Conservation (phyloP, 1,139 yeast genomes). For the Taphrina flavorubra region DNA sequence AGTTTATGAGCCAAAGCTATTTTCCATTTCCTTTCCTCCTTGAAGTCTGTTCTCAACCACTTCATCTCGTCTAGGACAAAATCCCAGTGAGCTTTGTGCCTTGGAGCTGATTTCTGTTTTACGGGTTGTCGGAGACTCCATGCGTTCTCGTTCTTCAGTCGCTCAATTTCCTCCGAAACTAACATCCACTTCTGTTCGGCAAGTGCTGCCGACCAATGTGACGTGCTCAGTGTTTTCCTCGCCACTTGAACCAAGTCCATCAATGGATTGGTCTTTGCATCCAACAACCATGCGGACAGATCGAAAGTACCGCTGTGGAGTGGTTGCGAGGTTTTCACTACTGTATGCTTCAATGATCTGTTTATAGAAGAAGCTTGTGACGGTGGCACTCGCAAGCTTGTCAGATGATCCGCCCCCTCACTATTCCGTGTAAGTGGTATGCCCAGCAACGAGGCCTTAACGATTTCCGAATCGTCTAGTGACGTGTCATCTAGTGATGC, state of each 20-base stretch:
- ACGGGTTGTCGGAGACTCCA: conserved; percentile 93
- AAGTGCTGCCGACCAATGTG: conserved; percentile 79
- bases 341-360: conserved; percentile 24
- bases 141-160: conserved; percentile 78
- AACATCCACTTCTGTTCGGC: conserved; percentile 94
- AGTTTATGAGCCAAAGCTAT: conserved; percentile 41
- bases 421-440: conserved; percentile 25
- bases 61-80: conserved; percentile 74
- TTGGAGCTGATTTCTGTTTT: conserved; percentile 70
- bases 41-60: conserved; percentile 84
- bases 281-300: conserved; percentile 84
- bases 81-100: conserved; percentile 70
- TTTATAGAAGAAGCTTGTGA: not conserved
- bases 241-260: conserved; percentile 81
- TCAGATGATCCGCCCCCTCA: not conserved
- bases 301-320: conserved; percentile 52
- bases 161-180: conserved; percentile 90
- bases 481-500: conserved; percentile 14
- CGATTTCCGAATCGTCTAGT: conserved; percentile 19
- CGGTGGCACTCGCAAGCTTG: not conserved
- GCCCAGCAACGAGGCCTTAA: conserved; percentile 23
- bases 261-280: conserved; percentile 82
- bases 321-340: conserved; percentile 13
- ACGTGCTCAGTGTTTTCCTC: conserved; percentile 83
- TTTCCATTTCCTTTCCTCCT: conserved; percentile 59